Conservation (phyloP, 164 flowering plant species). For the Dillenia suffruticosa region DNA sequence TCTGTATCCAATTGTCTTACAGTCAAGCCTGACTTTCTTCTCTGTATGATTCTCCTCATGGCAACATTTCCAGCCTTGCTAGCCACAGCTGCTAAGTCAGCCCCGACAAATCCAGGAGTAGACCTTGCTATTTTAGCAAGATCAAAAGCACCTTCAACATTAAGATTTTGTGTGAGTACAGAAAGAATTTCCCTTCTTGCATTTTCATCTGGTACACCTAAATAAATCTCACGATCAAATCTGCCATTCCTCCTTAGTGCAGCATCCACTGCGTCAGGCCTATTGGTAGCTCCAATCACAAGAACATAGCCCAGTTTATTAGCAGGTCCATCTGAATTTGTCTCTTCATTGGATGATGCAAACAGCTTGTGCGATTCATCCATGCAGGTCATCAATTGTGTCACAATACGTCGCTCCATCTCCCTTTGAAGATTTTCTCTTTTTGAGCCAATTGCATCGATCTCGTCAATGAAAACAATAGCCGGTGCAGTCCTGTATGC, state of each 20-base stretch:
- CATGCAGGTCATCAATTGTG: conserved; percentile 93
- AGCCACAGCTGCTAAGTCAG: conserved; percentile 69
- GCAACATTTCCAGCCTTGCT: conserved; percentile 85
- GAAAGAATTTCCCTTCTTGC: conserved; percentile 76
- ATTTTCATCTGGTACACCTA: conserved; percentile 82
- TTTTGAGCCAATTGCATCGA: conserved; percentile 93
- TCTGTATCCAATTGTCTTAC: conserved; percentile 17
- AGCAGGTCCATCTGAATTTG: conserved; percentile 33
- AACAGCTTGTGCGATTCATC: conserved; percentile 55
- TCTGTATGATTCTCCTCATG: conserved; percentile 55
- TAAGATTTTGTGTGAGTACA: conserved; percentile 51
- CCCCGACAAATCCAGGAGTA: conserved; percentile 94
- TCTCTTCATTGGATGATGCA: conserved; percentile 24
- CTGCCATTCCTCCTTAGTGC: conserved; percentile 91
- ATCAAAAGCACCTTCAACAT: conserved; percentile 73
- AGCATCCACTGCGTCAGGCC: conserved; percentile 89
- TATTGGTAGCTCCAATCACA: conserved; percentile 96
- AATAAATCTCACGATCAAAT: conserved; percentile 77
- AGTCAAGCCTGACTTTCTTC: conserved; percentile 43
- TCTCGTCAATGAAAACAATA: conserved; percentile 93
- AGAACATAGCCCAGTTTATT: conserved; percentile 62
- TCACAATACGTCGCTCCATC: conserved; percentile 88
- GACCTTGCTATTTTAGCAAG: conserved; percentile 59
- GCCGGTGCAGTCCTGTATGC: conserved; percentile 95
- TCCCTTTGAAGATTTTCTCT: conserved; percentile 85